A percentile compares a stretch with the other conserved stretches of the same genome.
Evolutionary conservation across 176 grass and related monocot species (phyloP).

Genomic region (Hordeum marinum): DNA sequence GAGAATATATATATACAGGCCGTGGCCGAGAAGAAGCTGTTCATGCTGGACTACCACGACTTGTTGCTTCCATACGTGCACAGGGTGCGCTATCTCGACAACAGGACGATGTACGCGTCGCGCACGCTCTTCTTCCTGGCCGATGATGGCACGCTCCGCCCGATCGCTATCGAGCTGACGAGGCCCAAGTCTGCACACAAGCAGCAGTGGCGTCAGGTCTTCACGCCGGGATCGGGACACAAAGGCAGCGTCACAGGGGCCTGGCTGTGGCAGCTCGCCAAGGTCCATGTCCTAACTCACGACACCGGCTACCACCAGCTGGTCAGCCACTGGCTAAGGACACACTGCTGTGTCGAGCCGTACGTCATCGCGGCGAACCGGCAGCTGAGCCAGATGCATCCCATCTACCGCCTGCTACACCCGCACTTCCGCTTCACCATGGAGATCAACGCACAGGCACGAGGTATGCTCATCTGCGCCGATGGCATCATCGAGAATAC

Average conservation of each 20-base stretch:
- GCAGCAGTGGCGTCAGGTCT: slow-evolving; percentile 40
- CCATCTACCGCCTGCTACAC: no score
- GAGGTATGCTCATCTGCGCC: no score
- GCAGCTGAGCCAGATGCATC: no score
- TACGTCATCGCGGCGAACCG: no score
- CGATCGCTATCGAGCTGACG: slow-evolving; percentile 63
- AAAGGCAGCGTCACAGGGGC: no score
- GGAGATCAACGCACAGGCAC: no score
- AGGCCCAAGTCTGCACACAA: slow-evolving; percentile 21
- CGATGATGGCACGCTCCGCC: slow-evolving; percentile 32
- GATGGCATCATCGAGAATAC: not conserved
- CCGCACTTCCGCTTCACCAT: no score
- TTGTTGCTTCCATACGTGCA: slow-evolving; percentile 54
- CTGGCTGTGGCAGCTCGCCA: slow-evolving; percentile 77
- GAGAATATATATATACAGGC: slow-evolving; percentile 2
- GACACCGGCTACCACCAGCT: slow-evolving; percentile 29
- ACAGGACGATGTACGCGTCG: slow-evolving; percentile 50
- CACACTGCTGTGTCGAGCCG: no score
- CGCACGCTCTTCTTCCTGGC: slow-evolving; percentile 60
- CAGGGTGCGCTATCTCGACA: slow-evolving; percentile 30
- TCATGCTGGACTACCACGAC: slow-evolving; percentile 86
- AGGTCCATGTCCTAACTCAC: slow-evolving; percentile 51
- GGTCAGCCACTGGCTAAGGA: no score
- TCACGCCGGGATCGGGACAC: slow-evolving; percentile 7
- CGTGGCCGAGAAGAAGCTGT: slow-evolving; percentile 47